phyloP scores from a whole-genome alignment of 1,284 basidiomycete species.

The Phlebopus sp. region DNA sequence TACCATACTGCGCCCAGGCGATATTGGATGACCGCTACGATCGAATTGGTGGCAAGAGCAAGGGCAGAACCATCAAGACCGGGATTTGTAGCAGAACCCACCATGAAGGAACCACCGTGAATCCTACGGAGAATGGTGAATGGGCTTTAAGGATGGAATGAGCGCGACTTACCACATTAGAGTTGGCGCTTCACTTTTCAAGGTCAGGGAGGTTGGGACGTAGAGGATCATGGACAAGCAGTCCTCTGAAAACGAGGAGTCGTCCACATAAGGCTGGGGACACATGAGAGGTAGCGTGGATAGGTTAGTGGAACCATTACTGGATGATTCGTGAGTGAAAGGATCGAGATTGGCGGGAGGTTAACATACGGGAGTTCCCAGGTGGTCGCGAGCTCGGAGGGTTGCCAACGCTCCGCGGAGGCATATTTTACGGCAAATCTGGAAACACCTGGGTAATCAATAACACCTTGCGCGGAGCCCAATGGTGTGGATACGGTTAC shows the following conservation, averaged over 20 bases:
- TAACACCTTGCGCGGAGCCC: conserved; percentile 53
- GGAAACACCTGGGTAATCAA: conserved; percentile 45
- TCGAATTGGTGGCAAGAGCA: conserved; percentile 67
- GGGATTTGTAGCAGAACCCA: conserved; percentile 68
- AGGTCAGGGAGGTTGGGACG: conserved; percentile 46
- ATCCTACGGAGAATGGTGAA: conserved; percentile 50
- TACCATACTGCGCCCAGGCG: conserved; percentile 72
- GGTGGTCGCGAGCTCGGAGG: conserved; percentile 47
- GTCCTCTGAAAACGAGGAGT: conserved; percentile 62
- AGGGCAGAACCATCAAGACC: conserved; percentile 80
- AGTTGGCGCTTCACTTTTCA: conserved; percentile 45
- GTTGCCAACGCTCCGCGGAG: conserved; percentile 55
- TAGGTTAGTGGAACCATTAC: conserved; percentile 51
- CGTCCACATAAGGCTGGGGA: conserved; percentile 55
- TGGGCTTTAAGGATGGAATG: conserved; percentile 1
- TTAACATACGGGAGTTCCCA: conserved; percentile 65
- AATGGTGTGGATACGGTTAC: conserved; percentile 45
- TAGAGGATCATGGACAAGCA: conserved; percentile 78
- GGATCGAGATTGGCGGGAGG: neutral
- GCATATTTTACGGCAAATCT: conserved; percentile 68
- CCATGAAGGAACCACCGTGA: conserved; percentile 81
- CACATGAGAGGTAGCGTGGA: conserved; percentile 65
- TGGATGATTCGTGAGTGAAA: conserved; percentile 21
- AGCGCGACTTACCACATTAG: conserved; percentile 57
- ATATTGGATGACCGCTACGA: conserved; percentile 86